A percentile compares a stretch with the other conserved stretches of the same genome.
Evolutionary conservation across 2,329 filamentous ascomycete species (phyloP).

Genomic region (Epichloe coenophiala): DNA sequence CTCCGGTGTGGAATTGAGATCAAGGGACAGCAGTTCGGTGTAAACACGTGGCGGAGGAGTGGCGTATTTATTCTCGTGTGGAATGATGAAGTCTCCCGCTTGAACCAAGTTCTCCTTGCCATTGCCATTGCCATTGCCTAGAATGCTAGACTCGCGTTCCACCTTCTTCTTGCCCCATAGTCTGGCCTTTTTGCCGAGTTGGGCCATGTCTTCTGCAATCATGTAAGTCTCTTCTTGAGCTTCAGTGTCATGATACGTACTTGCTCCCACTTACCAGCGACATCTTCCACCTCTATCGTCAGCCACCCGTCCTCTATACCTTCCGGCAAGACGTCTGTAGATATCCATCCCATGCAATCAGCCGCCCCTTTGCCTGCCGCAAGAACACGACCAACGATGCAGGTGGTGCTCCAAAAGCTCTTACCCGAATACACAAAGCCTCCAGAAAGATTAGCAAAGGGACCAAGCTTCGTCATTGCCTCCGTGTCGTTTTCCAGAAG

Average conservation of each 20-base stretch:
- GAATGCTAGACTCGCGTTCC: conserved; percentile 45
- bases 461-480: conserved; percentile 43
- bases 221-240: neutral
- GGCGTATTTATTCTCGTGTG: conserved; percentile 39
- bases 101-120: conserved; percentile 39
- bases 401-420: conserved; percentile 57
- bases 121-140: conserved; percentile 39
- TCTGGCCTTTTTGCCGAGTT: conserved; percentile 40
- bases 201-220: conserved; percentile 31
- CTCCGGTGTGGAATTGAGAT: conserved; percentile 31
- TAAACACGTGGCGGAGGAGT: conserved; percentile 32
- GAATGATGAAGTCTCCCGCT: conserved; percentile 50
- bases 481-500: conserved; percentile 50
- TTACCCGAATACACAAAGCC: conserved; percentile 50
- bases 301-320: conserved; percentile 43
- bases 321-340: conserved; percentile 42
- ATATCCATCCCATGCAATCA: conserved; percentile 58
- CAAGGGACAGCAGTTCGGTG: conserved; percentile 36
- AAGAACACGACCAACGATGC: conserved; percentile 50
- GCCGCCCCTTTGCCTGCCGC: conserved; percentile 47
- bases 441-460: conserved; percentile 47
- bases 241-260: neutral
- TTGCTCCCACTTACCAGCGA: conserved; percentile 28
- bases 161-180: conserved; percentile 47
- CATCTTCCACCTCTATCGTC: conserved; percentile 41